Evolutionary conservation across 2,329 filamentous ascomycete genomes (phyloP), one percentile per base, ranked within the genome.

Genomic region (Spiromastix sp.): DNA sequence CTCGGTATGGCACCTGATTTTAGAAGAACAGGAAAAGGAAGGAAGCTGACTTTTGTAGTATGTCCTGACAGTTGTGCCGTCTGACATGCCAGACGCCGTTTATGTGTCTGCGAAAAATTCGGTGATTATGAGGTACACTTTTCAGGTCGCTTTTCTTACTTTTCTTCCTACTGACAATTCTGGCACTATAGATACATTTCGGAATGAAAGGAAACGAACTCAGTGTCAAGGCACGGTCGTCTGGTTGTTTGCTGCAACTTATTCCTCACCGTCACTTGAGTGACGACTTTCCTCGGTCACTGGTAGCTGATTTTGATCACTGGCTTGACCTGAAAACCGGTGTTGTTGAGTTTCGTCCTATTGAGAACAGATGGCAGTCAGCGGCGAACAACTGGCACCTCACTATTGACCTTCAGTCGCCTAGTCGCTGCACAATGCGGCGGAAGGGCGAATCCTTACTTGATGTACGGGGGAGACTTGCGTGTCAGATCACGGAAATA

Each of bases 231-330:
- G 38, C 44, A 21, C 21, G 32, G 25, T 26, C 29, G 11, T 15
- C 31, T 17, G 13, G 32, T 8, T 31, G 22, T 9, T 19, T 38
- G 8, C 30, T 48, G n/a, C 38, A 28, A 19, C 56, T 15, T 39
- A 49, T 40, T 51, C 60, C 36, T 42, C 50, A 9, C 47, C 54
- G 49, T 5, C 6, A 20, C 3, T 32, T 37, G 6, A 11, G 32
- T 18, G 11, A 13, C 12, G 13, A 58, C 24, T 45, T 61, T 32
- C 55, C 55, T 16, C 9, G 15, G 0, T 31, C 41, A 0, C 58
- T 71, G 3, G 42, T 62, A 3, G 28, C 59, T 2, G 37, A 59
- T 0, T 61, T 54, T 31, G 45, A 56, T 0, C 67, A 71, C 37
- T 72, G 69, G 68, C 57, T 64, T 21, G 42, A 64, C 8, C 3